Percentiles rank a stretch among this genome's conserved stretches.
phyloP scores from a whole-genome alignment of 2,329 filamentous ascomycete genomes.

The Sarocladium brachiariae region DNA sequence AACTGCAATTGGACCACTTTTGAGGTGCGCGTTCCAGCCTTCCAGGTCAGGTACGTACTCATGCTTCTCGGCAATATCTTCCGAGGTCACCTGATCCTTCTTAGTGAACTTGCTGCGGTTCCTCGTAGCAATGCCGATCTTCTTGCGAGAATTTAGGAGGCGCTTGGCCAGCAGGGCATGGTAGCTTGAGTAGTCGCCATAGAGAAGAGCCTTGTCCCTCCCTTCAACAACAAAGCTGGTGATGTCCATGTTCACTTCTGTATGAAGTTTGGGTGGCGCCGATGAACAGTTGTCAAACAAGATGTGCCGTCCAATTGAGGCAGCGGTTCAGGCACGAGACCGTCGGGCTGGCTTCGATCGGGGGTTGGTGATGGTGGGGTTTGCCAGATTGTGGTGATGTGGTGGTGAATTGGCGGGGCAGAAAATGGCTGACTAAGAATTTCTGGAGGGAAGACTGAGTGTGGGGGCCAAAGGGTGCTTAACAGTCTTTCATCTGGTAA shows the following conservation, averaged over 20 bases:
- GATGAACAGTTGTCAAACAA: background rate
- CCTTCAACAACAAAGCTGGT: slow-evolving; percentile 75
- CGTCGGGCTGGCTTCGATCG: background rate
- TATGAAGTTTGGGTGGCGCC: background rate
- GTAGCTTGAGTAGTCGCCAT: slow-evolving; percentile 85
- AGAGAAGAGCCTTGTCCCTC: slow-evolving; percentile 75
- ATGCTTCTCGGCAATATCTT: slow-evolving; percentile 66
- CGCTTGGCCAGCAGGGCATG: slow-evolving; percentile 72
- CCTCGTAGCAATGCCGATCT: slow-evolving; percentile 74
- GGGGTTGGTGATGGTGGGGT: slow-evolving; percentile 6
- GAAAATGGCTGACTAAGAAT: slow-evolving; percentile 4
- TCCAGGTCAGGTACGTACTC: slow-evolving; percentile 49
- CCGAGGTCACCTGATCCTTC: slow-evolving; percentile 63
- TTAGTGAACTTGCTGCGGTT: slow-evolving; percentile 80
- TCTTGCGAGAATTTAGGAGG: slow-evolving; percentile 76
- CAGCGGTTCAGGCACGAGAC: slow-evolving; percentile 1
- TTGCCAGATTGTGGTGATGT: slow-evolving; percentile 8
- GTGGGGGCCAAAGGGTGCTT: no score
- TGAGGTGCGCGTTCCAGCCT: background rate
- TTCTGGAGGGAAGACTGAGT: background rate
- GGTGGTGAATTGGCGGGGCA: slow-evolving; percentile 1
- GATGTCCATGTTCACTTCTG: slow-evolving; percentile 66
- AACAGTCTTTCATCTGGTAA: no score
- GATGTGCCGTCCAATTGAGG: background rate
- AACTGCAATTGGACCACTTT: background rate